Base-by-base conservation (phyloP, 2,329 filamentous ascomycete genomes). In the Elsinoe arachidis region DNA sequence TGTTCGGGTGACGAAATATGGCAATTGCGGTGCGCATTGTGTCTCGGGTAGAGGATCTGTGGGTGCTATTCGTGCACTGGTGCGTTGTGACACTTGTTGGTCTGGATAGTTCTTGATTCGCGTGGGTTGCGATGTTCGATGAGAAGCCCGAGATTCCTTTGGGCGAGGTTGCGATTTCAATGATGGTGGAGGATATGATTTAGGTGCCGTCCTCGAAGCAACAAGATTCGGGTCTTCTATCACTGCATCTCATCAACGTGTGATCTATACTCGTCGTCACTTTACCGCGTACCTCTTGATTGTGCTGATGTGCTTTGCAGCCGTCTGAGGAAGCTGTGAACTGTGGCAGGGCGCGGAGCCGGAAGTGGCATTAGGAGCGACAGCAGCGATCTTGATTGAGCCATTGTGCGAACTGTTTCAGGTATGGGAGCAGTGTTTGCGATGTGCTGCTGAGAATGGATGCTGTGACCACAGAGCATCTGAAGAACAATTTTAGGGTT, bases 1-100 rank as follows among this genome's bases (percentile, higher is more conserved):
- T 2, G 89, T 92, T 61, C 90, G 85, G 54, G 77, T 77, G 62
- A 97, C 79, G 65, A 84, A 79, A 76, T 90, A 96, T 10, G 82
- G 79, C 30, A 82, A 70, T 51, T 76, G 78, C 51, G 70, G 73
- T 57, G 72, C 72, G 59, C 66, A 66, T 60, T 69, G 60, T n/a
- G 61, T 58, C n/a, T 63, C 61, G 17, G 65, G 60, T 19, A 68
- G 58, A 9, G 60, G 58, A 39, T 61, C 56, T 26, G 66, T 61
- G 43, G 66, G 63, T 10, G 64, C 61, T 2, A 62, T 63, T 34
- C 26, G 26, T 30, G 7, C 26, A 30, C 7, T 9, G 26, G 63
- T 67, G 35, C 69, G 61, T 35, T 61, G 63, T 14, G 55, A 17
- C 14, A 60, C 58, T 30, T 33, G 12, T 44, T 67, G 62, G 15